Evolutionary conservation across 768 basidiomycete species (phyloP).

Genomic region (Leccinellum luteum): DNA sequence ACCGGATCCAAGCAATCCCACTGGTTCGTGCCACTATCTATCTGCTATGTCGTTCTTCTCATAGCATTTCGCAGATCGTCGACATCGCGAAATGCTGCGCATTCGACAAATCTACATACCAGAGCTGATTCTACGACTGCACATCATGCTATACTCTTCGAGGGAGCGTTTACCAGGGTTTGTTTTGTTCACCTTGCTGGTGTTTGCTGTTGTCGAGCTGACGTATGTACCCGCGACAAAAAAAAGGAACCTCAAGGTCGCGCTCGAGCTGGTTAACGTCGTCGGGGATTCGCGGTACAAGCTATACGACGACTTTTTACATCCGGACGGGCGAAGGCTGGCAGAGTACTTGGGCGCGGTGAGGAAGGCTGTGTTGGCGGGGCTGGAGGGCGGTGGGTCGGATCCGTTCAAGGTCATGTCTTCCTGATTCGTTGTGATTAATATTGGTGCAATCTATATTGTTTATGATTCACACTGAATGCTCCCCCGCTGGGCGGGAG

Average conservation of each 20-base stretch:
- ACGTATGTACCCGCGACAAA: not conserved
- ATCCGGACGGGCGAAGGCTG: constrained; percentile 54
- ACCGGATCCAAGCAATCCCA: constrained; percentile 45
- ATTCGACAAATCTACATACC: constrained; percentile 89
- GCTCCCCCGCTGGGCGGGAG: no score
- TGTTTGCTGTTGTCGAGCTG: not conserved
- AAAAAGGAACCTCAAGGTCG: constrained; percentile 75
- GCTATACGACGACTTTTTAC: constrained; percentile 81
- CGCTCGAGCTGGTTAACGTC: constrained; percentile 74
- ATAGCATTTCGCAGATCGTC: constrained; percentile 45
- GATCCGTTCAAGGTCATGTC: constrained; percentile 62
- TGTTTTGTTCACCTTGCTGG: constrained; percentile 24
- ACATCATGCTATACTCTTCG: constrained; percentile 67
- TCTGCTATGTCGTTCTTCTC: not conserved
- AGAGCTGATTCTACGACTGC: constrained; percentile 84
- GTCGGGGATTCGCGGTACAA: constrained; percentile 87
- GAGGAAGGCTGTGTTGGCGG: constrained; percentile 65
- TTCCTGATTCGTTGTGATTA: constrained; percentile 13
- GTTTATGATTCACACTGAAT: no score
- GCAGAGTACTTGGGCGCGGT: constrained; percentile 75
- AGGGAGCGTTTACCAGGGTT: constrained; percentile 64
- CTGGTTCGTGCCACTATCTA: constrained; percentile 26
- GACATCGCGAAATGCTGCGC: constrained; percentile 66
- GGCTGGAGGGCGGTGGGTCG: constrained; percentile 71
- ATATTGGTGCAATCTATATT: no score